Evolutionary conservation across 139 green algal genomes (phyloP).

Genomic region (Chlorella sp.): DNA sequence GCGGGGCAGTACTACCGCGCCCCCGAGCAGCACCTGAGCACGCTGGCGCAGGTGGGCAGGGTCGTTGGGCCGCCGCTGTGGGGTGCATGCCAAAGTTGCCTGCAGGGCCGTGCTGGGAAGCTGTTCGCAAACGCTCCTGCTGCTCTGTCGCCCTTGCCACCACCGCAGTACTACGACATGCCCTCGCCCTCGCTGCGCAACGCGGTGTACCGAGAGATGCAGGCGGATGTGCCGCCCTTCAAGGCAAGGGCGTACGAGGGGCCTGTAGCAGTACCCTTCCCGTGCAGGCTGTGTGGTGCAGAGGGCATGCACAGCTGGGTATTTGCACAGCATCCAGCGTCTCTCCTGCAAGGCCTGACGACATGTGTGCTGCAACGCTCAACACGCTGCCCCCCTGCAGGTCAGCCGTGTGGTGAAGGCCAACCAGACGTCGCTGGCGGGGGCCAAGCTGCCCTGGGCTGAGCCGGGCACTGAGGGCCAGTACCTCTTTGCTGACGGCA

Average conservation of each 20-base stretch:
- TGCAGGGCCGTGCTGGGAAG: neutral
- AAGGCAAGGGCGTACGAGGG: no score
- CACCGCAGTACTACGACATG: slow-evolving; percentile 27
- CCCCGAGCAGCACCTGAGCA: neutral
- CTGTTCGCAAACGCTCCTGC: neutral
- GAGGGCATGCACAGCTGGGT: no score
- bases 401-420: neutral
- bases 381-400: neutral
- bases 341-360: no score
- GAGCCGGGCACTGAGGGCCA: neutral
- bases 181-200: neutral
- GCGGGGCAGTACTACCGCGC: neutral
- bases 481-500: neutral
- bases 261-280: no score
- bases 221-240: neutral
- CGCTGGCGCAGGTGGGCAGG: slow-evolving; percentile 12
- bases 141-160: neutral
- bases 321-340: no score
- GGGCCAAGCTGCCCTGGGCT: neutral
- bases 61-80: neutral
- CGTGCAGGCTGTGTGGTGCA: no score
- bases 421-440: neutral
- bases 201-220: slow-evolving; percentile 8
- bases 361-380: no score
- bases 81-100: neutral